Evolutionary conservation across 2,329 filamentous ascomycete species (phyloP).

Genomic region (Fusarium denticulatum): DNA sequence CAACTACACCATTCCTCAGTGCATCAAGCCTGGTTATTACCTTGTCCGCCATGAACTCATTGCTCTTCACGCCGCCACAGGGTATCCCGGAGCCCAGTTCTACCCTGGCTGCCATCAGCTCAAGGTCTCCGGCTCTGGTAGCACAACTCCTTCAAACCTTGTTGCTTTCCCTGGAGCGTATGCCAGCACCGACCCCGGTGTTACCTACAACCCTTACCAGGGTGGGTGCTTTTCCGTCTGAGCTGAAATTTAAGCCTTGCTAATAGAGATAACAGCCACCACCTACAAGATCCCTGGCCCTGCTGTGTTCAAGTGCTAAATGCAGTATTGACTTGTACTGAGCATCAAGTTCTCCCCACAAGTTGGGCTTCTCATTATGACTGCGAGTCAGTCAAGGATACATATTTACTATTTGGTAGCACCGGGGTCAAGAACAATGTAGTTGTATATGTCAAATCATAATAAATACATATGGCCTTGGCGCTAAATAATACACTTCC

Average conservation of each 20-base stretch:
- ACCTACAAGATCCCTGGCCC: slow-evolving; percentile 60
- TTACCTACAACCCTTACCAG: slow-evolving; percentile 63
- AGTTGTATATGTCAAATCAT: slow-evolving; percentile 16
- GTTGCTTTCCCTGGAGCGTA: slow-evolving; percentile 66
- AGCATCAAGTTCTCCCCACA: not conserved
- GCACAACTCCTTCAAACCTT: slow-evolving; percentile 51
- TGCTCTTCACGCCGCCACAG: slow-evolving; percentile 59
- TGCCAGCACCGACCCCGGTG: slow-evolving; percentile 58
- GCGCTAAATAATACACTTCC: not conserved
- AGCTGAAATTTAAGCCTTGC: not conserved
- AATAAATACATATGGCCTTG: slow-evolving; percentile 1
- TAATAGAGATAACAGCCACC: slow-evolving; percentile 39
- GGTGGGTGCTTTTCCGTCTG: slow-evolving; percentile 41
- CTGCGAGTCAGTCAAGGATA: slow-evolving; percentile 13
- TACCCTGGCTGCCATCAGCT: slow-evolving; percentile 69
- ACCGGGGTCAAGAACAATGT: slow-evolving; percentile 2
- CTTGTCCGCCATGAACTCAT: slow-evolving; percentile 68
- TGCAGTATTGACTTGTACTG: not conserved
- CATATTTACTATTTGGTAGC: slow-evolving; percentile 3
- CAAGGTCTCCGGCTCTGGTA: slow-evolving; percentile 61
- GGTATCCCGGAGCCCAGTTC: slow-evolving; percentile 65
- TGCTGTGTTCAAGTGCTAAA: slow-evolving; percentile 58
- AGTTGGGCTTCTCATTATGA: slow-evolving; percentile 13
- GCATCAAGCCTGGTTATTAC: slow-evolving; percentile 64
- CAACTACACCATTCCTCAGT: slow-evolving; percentile 64